A percentile compares a stretch with the other conserved stretches of the same genome.
These are phyloP conservation scores for Austroboletus niveus DNA, from an alignment of 1,284 basidiomycete species.

Conservation along the genomic window DNA sequence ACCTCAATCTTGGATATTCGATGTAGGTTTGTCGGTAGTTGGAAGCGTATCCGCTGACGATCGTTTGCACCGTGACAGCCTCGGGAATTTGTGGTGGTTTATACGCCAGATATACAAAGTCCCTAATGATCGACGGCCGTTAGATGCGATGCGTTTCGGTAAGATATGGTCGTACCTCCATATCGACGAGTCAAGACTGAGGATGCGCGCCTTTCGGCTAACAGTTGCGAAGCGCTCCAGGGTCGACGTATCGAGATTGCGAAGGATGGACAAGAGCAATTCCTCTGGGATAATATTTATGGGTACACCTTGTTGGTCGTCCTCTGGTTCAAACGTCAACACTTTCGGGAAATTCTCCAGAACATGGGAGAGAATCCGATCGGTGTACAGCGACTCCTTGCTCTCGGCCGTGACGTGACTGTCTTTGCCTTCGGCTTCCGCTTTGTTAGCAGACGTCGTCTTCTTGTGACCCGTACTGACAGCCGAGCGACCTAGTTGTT, in stretches of 20 bases:
- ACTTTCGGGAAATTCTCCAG: slow-evolving; percentile 47
- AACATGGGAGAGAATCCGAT: slow-evolving; percentile 46
- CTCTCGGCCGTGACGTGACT: slow-evolving; percentile 9
- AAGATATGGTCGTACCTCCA: slow-evolving; percentile 66
- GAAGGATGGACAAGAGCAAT: slow-evolving; percentile 66
- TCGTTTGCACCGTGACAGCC: slow-evolving; percentile 42
- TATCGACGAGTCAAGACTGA: slow-evolving; percentile 64
- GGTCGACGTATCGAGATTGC: slow-evolving; percentile 57
- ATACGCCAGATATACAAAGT: slow-evolving; percentile 59
- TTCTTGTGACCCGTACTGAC: slow-evolving; percentile 20
- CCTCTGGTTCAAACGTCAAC: slow-evolving; percentile 66
- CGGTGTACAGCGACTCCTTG: slow-evolving; percentile 18
- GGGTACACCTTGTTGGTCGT: slow-evolving; percentile 56
- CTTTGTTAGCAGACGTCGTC: slow-evolving; percentile 3
- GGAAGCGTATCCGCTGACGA: slow-evolving; percentile 51
- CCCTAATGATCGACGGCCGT: slow-evolving; percentile 34
- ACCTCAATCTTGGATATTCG: slow-evolving; percentile 77
- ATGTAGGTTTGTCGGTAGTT: slow-evolving; percentile 78
- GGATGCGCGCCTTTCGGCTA: slow-evolving; percentile 67
- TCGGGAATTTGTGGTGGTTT: slow-evolving; percentile 68
- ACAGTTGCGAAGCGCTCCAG: slow-evolving; percentile 76
- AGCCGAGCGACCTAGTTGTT: slow-evolving; percentile 23
- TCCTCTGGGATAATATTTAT: slow-evolving; percentile 72
- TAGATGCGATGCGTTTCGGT: slow-evolving; percentile 7
- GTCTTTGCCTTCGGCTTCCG: slow-evolving; percentile 17